phyloP scores from a whole-genome alignment of 2,329 filamentous ascomycete species.

The Talaromyces marneffei region DNA sequence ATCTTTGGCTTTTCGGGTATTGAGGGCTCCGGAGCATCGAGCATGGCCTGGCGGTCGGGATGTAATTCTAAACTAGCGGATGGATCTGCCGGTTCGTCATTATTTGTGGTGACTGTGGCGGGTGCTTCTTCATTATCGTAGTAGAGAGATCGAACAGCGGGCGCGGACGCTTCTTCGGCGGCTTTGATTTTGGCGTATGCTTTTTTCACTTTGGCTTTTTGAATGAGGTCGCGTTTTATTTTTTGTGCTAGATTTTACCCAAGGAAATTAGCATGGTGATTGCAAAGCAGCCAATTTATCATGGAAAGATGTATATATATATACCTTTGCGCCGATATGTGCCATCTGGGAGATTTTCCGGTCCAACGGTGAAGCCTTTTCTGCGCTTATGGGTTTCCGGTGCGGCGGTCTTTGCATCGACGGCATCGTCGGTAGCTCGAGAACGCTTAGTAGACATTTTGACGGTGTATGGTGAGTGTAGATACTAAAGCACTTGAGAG shows the following conservation, averaged over 20 bases:
- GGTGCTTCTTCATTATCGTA: constrained; percentile 17
- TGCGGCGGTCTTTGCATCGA: constrained; percentile 39
- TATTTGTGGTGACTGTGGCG: not conserved
- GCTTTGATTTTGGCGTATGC: constrained; percentile 83
- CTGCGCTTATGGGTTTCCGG: constrained; percentile 51
- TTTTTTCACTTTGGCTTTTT: constrained; percentile 90
- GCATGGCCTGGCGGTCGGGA: constrained; percentile 55
- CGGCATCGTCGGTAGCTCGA: constrained; percentile 41
- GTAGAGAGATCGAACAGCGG: constrained; percentile 30
- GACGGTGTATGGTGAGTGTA: not conserved
- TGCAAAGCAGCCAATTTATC: not conserved
- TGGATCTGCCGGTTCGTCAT: constrained; percentile 15
- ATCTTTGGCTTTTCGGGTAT: not conserved
- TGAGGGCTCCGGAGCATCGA: constrained; percentile 37
- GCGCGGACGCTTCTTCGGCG: constrained; percentile 41
- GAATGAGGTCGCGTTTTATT: constrained; percentile 82
- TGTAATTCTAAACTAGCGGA: constrained; percentile 50
- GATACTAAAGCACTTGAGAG: too few relatives aligned
- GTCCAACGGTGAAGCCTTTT: constrained; percentile 79
- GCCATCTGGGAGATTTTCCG: constrained; percentile 85
- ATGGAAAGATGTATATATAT: not conserved
- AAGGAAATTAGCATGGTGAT: not conserved
- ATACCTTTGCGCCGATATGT: constrained; percentile 74
- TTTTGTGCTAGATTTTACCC: constrained; percentile 60
- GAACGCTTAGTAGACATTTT: constrained; percentile 57